Percentiles rank a stretch among this genome's conserved stretches.
These are phyloP conservation scores for Cairneyella variabilis DNA, from an alignment of 495 filamentous ascomycete species.

Conservation along the genomic window DNA sequence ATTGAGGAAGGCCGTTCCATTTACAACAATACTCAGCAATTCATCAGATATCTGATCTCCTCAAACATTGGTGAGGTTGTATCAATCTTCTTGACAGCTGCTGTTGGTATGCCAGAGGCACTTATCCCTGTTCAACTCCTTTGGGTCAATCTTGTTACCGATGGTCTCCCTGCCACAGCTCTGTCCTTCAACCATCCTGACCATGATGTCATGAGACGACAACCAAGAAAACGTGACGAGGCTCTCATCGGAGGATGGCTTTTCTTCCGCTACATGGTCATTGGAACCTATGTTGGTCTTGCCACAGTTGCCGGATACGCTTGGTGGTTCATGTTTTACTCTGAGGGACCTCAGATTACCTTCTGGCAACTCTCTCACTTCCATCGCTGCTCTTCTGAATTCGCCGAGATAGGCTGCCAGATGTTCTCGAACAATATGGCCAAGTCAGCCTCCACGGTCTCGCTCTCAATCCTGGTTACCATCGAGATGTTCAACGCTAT, in stretches of 20 bases:
- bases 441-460: conserved; percentile 92
- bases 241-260: conserved; percentile 89
- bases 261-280: conserved; percentile 96
- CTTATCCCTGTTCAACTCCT: conserved; percentile 95
- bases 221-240: conserved; percentile 89
- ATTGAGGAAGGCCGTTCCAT: conserved; percentile 97
- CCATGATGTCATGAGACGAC: conserved; percentile 92
- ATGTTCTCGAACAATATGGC: conserved; percentile 92
- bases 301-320: conserved; percentile 97
- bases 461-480: conserved; percentile 85
- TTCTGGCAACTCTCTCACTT: conserved; percentile 93
- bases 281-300: conserved; percentile 89
- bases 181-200: conserved; percentile 97
- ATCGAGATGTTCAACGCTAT: conserved; percentile 99
- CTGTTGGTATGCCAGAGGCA: conserved; percentile 96
- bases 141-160: conserved; percentile 99
- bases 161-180: conserved; percentile 94
- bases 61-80: conserved; percentile 99
- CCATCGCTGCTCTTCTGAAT: conserved; percentile 83
- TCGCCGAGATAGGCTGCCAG: conserved; percentile 87
- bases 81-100: conserved; percentile 97
- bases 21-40: conserved; percentile 99
- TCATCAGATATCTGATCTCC: conserved; percentile 98
- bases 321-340: conserved; percentile 99
- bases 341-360: conserved; percentile 85